phyloP scores from a whole-genome alignment of 2,329 filamentous ascomycete genomes.

The Ceratocystis smalleyi region DNA sequence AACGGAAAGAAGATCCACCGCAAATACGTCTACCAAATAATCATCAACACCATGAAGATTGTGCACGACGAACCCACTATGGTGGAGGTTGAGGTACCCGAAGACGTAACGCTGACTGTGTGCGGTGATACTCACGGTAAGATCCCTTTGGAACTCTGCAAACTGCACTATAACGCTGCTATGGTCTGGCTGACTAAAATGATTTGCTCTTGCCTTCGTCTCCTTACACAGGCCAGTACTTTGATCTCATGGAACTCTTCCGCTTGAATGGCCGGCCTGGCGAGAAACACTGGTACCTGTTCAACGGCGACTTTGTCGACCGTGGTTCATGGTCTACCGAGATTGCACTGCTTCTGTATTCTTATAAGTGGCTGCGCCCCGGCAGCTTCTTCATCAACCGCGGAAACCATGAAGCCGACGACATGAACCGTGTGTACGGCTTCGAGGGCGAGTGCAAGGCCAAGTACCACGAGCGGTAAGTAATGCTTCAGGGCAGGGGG shows the following conservation, averaged over 20 bases:
- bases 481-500: background rate
- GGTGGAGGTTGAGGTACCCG: conserved; percentile 76
- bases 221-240: conserved; percentile 64
- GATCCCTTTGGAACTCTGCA: conserved; percentile 20
- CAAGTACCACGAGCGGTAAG: conserved; percentile 76
- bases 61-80: conserved; percentile 89
- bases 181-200: background rate
- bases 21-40: conserved; percentile 96
- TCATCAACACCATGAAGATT: conserved; percentile 76
- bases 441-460: conserved; percentile 97
- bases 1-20: conserved; percentile 84
- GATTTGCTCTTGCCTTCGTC: conserved; percentile 18
- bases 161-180: background rate
- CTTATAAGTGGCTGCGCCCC: conserved; percentile 91
- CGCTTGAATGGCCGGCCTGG: conserved; percentile 70
- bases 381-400: conserved; percentile 86
- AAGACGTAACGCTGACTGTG: conserved; percentile 70
- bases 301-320: conserved; percentile 98
- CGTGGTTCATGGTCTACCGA: conserved; percentile 97
- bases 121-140: conserved; percentile 93
- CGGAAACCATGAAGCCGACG: conserved; percentile 96
- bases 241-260: conserved; percentile 94
- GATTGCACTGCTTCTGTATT: conserved; percentile 81
- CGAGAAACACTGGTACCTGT: conserved; percentile 83
- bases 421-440: conserved; percentile 97